These are phyloP conservation scores for Mikania micrantha DNA, from an alignment of 129 eudicot genomes.

Conservation along the genomic window DNA sequence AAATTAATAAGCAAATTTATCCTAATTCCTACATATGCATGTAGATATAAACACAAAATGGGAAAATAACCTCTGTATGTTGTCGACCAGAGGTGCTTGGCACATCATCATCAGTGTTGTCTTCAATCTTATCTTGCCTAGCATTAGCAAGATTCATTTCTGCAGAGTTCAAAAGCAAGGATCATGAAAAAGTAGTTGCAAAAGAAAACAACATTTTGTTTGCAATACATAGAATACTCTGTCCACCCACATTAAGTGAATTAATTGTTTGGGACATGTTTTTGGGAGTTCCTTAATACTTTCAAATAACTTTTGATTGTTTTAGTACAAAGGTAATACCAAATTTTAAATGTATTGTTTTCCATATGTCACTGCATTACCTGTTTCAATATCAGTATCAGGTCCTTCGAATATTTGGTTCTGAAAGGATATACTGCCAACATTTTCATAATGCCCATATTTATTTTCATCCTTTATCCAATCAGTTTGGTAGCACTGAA, in stretches of 20 bases:
- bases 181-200: neutral
- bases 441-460: conserved; percentile 96
- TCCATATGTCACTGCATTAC: conserved; percentile 28
- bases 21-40: neutral
- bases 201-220: neutral
- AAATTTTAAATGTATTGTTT: neutral
- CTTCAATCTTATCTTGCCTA: conserved; percentile 58
- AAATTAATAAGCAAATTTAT: conserved; percentile 2
- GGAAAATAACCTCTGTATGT: conserved; percentile 35
- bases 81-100: conserved; percentile 92
- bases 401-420: conserved; percentile 98
- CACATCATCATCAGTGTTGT: conserved; percentile 72
- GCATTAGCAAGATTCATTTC: conserved; percentile 93
- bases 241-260: neutral
- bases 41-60: conserved; percentile 8
- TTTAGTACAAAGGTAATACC: neutral
- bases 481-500: conserved; percentile 90
- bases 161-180: conserved; percentile 26
- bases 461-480: conserved; percentile 93
- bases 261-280: neutral
- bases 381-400: conserved; percentile 97
- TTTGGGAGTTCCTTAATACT: conserved; percentile 1
- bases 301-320: neutral
- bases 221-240: conserved; percentile 5
- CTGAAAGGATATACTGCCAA: conserved; percentile 60